Evolutionary conservation across 345 rosid genomes (phyloP).

Genomic region (Populus pruinosa): DNA sequence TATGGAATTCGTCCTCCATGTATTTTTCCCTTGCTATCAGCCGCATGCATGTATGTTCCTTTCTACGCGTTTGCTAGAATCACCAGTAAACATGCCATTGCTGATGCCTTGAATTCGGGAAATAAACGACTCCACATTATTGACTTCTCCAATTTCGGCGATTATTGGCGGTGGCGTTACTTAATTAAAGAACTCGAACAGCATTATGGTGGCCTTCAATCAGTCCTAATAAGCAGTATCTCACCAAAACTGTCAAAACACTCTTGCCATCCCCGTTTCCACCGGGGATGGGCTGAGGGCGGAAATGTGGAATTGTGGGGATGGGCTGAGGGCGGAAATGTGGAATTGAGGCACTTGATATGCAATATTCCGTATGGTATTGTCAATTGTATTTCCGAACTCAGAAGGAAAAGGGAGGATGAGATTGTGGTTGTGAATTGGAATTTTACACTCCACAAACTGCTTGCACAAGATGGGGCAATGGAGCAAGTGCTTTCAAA

Average conservation of each 20-base stretch:
- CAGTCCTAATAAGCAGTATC: neutral
- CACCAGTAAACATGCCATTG: rapidly evolving
- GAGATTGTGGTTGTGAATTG: slow-evolving; percentile 81
- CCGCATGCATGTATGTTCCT: rapidly evolving
- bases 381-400: slow-evolving; percentile 63
- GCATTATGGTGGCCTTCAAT: neutral
- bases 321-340: rapidly evolving
- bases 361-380: slow-evolving; percentile 49
- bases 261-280: neutral
- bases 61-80: rapidly evolving
- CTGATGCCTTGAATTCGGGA: neutral
- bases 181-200: rapidly evolving
- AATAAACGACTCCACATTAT: neutral
- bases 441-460: slow-evolving; percentile 62
- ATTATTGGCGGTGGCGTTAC: neutral
- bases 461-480: slow-evolving; percentile 38
- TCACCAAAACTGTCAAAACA: neutral
- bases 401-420: slow-evolving; percentile 28
- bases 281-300: neutral
- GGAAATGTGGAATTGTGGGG: neutral
- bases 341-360: slow-evolving; percentile 44
- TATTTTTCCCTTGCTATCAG: neutral
- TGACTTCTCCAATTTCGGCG: neutral
- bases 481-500: slow-evolving; percentile 38
- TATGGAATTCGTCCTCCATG: neutral